These are phyloP conservation scores for Schoenoplectus tabernaemontani DNA, from an alignment of 202 grass and related monocot genomes.

Conservation along the genomic window DNA sequence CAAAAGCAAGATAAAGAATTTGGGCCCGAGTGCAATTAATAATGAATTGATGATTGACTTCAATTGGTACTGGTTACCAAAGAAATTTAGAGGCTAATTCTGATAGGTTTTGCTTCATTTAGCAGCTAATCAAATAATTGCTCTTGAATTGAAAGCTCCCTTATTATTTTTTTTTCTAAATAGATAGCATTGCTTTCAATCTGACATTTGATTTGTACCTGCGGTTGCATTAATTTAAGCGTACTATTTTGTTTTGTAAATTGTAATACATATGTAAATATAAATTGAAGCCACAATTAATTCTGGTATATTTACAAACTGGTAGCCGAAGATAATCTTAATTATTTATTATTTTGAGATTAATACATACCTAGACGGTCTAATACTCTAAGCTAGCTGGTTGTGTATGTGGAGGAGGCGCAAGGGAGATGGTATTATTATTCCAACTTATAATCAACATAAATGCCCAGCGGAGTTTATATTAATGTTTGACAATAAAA, in stretches of 20 bases:
- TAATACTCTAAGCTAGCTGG: too few species aligned
- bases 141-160: neutral
- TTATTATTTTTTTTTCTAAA: neutral
- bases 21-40: constrained; percentile 9
- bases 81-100: constrained; percentile 10
- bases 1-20: neutral
- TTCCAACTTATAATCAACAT: too few species aligned
- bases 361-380: too few species aligned
- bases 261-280: neutral
- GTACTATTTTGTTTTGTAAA: neutral
- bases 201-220: neutral
- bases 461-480: too few species aligned
- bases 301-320: neutral
- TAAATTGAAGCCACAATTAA: neutral
- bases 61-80: constrained; percentile 20
- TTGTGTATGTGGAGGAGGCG: too few species aligned
- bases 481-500: too few species aligned
- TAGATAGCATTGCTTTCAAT: constrained; percentile 1
- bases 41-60: constrained; percentile 12
- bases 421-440: too few species aligned
- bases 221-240: neutral
- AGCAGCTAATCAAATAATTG: constrained; percentile 16
- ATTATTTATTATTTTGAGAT: too few species aligned
- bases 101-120: constrained; percentile 12
- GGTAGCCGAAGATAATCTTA: too few species aligned